Evolutionary conservation across 768 basidiomycete genomes (phyloP), one percentile per base, ranked within the genome.

Genomic region (Naganishia vaughanmartiniae): DNA sequence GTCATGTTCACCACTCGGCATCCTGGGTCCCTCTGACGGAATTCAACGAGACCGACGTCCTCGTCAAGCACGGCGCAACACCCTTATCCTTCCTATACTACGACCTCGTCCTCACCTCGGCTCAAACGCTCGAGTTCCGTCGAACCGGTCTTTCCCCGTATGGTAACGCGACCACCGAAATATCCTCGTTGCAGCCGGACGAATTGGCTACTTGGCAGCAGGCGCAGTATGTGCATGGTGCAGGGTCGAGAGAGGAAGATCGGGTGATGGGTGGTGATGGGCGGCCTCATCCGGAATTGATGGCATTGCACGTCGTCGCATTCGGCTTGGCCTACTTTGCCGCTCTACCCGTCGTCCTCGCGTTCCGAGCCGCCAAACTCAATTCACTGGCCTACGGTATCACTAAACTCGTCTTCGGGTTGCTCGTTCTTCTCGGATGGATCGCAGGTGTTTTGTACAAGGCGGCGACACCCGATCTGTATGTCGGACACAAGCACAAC

Each of bases 391-490:
- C 45, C 10, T 31, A 46, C 65, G 46, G 76, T 95, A 57, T 89
- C 19, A 84, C 85, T 9, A 85, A 88, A n/a, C 60, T 86, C 33
- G 82, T 83, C 0, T 93, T 93, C 82, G 89, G 89, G 77, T 81
- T 74, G 15, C 83, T 90, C 26, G 83, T 84, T 65, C 79, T 83
- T 0, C 78, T 94, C 48, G 91, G 91, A 5, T 86, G 89, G 78
- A 84, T 87, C 17, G 81, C 88, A 26, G 89, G 89, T 74, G 84
- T 84, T 1, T 78, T 90, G 28, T 96, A 97, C 81, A 84, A 84
- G 54, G 90, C 90, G 73, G 80, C 89, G 63, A 92, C 91, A 0
- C 91, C 91, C 2, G 85, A 94, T 80, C 88, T 93, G 89, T 93
- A 81, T 76, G 89, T 84, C n/a, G 54, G 46, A 42, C 65, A 66